phyloP scores from a whole-genome alignment of 495 filamentous ascomycete species.

The Tuber brumale region DNA sequence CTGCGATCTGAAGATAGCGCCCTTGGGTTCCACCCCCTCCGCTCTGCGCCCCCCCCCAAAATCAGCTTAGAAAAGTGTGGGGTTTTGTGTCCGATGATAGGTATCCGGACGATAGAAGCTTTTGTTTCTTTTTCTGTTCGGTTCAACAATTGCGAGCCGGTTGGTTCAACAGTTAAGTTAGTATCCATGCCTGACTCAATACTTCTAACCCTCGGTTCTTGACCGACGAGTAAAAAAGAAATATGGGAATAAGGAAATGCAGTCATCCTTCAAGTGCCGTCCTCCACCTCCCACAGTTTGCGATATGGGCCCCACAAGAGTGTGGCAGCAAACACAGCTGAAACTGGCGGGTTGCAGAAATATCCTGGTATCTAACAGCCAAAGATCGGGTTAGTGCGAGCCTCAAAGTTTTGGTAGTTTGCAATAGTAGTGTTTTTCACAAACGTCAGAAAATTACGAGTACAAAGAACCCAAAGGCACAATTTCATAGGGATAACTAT shows the following conservation, averaged over 20 bases:
- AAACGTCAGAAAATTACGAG: too few relatives aligned
- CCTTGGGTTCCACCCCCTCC: background rate
- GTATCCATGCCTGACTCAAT: background rate
- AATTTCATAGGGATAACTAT: too few relatives aligned
- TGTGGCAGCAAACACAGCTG: background rate
- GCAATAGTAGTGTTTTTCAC: too few relatives aligned
- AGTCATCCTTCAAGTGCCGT: background rate
- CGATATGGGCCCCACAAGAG: background rate
- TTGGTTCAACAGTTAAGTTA: background rate
- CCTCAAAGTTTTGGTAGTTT: too few relatives aligned
- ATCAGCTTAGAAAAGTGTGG: background rate
- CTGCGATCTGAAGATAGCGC: background rate
- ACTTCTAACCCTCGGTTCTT: background rate
- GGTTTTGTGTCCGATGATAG: background rate
- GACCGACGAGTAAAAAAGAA: background rate
- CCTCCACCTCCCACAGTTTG: background rate
- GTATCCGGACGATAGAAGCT: background rate
- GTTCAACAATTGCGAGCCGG: background rate
- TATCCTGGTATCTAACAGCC: background rate
- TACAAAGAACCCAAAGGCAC: too few relatives aligned
- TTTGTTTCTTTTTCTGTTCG: background rate
- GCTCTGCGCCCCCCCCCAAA: background rate
- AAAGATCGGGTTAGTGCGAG: background rate
- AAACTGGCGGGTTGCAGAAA: background rate
- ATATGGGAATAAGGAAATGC: background rate